Percentiles rank a stretch among this genome's conserved stretches.
Evolutionary conservation across 345 rosid species (phyloP).

Genomic region (Iberis pinnata): DNA sequence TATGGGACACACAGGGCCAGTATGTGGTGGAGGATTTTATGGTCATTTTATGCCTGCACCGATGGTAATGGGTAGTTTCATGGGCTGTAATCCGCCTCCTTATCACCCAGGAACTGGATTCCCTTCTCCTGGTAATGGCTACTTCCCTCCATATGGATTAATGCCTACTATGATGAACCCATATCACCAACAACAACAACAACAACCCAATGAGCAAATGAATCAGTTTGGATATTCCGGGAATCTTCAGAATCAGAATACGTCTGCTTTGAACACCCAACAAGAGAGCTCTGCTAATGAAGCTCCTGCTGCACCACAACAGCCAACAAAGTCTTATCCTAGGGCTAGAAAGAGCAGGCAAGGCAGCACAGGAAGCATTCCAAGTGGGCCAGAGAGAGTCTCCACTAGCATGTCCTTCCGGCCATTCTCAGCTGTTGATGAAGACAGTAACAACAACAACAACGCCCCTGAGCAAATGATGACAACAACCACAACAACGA

Average conservation of each 20-base stretch:
- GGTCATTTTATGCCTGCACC: slow-evolving; percentile 48
- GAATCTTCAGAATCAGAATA: slow-evolving; percentile 31
- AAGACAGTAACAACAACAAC: background rate
- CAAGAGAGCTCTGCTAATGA: slow-evolving; percentile 41
- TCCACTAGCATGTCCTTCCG: slow-evolving; percentile 7
- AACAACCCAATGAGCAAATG: slow-evolving; percentile 36
- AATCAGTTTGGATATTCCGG: slow-evolving; percentile 35
- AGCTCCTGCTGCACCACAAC: slow-evolving; percentile 20
- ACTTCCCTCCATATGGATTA: slow-evolving; percentile 56
- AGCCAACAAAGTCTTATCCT: slow-evolving; percentile 27
- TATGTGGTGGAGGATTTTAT: slow-evolving; percentile 42
- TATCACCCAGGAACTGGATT: slow-evolving; percentile 49
- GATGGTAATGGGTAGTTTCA: slow-evolving; percentile 25
- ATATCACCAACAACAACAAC: slow-evolving; percentile 34
- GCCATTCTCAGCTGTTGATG: slow-evolving; percentile 14
- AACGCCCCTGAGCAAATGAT: slow-evolving; percentile 1
- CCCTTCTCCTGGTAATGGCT: slow-evolving; percentile 47
- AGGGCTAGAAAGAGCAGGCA: slow-evolving; percentile 38
- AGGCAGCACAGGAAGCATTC: slow-evolving; percentile 52
- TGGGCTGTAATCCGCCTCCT: slow-evolving; percentile 31
- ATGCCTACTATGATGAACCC: slow-evolving; percentile 48
- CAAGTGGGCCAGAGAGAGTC: slow-evolving; percentile 24
- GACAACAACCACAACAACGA: slow-evolving; percentile 37
- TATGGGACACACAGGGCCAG: slow-evolving; percentile 48
- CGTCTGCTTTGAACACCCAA: slow-evolving; percentile 33